Base-by-base conservation (phyloP, 1,139 yeast genomes). In the Kodamaea sp. region DNA sequence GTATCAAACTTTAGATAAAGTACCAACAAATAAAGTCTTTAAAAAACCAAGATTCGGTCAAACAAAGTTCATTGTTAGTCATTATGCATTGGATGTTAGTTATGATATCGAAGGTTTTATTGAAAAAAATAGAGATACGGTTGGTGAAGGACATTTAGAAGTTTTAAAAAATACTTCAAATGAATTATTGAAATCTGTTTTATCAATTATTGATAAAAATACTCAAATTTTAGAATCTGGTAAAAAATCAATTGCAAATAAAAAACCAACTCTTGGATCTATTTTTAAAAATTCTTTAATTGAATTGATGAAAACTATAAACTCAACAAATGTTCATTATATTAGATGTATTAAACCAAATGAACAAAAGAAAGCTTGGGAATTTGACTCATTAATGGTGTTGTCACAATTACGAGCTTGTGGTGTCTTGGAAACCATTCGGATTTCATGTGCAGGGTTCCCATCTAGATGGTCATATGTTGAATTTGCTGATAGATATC, bases 261-360 rank as follows among this genome's bases (percentile, higher is more conserved):
- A 84, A 57, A 90, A 92, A 57, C 97, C 97, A 37, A 92, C 98
- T 0, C 73, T 92, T 43, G 98, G 98, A 29, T 85, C 95, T 7
- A 88, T 90, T 63, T 92, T 92, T 75, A 92, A 92, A 61, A 82
- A 82, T 45, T 90, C 97, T 5, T 75, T 92, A 64, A 85, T 88
- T 51, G 97, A 90, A 53, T 78, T 92, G 51, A 92, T 92, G 98
- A 73, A 70, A 38, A 92, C 97, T 1, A 92, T 92, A 45, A 80
- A 90, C 61, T 84, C 96, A 1, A 92, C 97, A 1, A 90, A 92
- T 58, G 98, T 84, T 31, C 98, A 92, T 63, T 92, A 92, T 58
- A 92, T 92, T 57, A 84, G 98, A 61, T 92, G 98, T 73, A 92
- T 92, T 60, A 92, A 92, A 62, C 98, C 98, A 7, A 92, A 92